A percentile compares a stretch with the other conserved stretches of the same genome.
Conservation (phyloP, 176 grass and related monocot genomes). For the Sorghum bicolor region DNA sequence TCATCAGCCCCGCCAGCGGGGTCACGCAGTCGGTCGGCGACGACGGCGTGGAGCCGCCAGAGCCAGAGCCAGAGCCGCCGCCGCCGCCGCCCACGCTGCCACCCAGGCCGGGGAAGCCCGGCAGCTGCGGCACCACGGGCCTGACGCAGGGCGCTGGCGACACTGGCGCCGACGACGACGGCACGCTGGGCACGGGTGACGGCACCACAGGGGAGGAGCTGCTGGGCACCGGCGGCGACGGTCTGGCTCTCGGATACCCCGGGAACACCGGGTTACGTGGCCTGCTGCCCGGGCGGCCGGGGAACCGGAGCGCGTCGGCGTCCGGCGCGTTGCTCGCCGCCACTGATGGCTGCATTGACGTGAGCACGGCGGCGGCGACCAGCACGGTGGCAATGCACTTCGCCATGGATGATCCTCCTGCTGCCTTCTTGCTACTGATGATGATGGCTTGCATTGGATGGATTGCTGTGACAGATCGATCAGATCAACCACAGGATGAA, state of each 20-base stretch:
- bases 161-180: neutral
- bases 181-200: neutral
- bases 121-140: neutral
- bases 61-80: too few relatives aligned
- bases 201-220: neutral
- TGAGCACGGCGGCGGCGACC: neutral
- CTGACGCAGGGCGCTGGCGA: neutral
- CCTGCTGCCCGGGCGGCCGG: conserved; percentile 9
- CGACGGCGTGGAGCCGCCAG: neutral
- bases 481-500: neutral
- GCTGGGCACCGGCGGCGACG: neutral
- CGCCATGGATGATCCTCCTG: neutral
- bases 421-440: neutral
- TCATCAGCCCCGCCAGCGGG: conserved; percentile 45
- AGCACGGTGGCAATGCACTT: neutral
- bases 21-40: conserved; percentile 48
- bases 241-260: conserved; percentile 11
- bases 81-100: neutral
- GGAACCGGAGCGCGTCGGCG: conserved; percentile 16
- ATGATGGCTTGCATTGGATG: neutral
- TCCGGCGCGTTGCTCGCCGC: neutral
- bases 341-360: neutral
- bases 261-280: conserved; percentile 26
- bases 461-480: neutral
- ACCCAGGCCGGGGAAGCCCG: conserved; percentile 21